These are phyloP conservation scores for Hypoxylon intermedium DNA, from an alignment of 495 filamentous ascomycete species.

Conservation along the genomic window DNA sequence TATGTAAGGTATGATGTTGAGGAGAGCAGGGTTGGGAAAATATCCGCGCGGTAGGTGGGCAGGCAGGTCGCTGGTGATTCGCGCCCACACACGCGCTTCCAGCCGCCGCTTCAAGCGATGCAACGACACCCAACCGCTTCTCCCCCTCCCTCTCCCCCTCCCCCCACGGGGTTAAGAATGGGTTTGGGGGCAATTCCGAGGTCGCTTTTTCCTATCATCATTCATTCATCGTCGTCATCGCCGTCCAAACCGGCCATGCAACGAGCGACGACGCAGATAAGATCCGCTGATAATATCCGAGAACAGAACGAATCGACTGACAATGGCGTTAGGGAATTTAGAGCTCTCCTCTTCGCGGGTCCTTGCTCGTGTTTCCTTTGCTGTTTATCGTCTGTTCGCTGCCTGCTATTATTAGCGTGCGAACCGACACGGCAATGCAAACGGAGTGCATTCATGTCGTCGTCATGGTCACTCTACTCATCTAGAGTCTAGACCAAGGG, in stretches of 20 bases:
- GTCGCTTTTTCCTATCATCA: neutral
- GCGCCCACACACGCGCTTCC: slow-evolving; percentile 38
- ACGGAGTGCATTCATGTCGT: neutral
- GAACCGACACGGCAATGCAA: neutral
- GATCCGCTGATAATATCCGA: slow-evolving; percentile 17
- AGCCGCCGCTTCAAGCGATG: slow-evolving; percentile 30
- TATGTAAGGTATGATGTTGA: too few relatives aligned
- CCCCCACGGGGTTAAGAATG: slow-evolving; percentile 21
- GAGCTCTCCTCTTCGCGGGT: neutral
- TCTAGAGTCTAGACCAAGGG: too few relatives aligned
- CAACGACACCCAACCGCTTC: slow-evolving; percentile 17
- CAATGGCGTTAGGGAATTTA: neutral
- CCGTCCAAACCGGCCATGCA: slow-evolving; percentile 27
- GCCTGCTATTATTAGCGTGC: slow-evolving; percentile 9
- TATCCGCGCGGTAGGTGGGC: slow-evolving; percentile 45
- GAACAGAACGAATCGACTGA: slow-evolving; percentile 26
- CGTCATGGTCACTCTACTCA: neutral
- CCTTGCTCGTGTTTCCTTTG: neutral
- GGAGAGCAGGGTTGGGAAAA: slow-evolving; percentile 10
- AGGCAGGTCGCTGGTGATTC: slow-evolving; percentile 30
- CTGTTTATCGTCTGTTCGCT: neutral
- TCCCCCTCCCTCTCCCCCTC: neutral
- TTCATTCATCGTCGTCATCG: neutral
- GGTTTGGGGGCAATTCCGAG: neutral
- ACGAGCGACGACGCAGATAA: slow-evolving; percentile 20